Base-by-base conservation (phyloP, 352 stramenopile genomes). In the Globisporangium camurandrum region DNA sequence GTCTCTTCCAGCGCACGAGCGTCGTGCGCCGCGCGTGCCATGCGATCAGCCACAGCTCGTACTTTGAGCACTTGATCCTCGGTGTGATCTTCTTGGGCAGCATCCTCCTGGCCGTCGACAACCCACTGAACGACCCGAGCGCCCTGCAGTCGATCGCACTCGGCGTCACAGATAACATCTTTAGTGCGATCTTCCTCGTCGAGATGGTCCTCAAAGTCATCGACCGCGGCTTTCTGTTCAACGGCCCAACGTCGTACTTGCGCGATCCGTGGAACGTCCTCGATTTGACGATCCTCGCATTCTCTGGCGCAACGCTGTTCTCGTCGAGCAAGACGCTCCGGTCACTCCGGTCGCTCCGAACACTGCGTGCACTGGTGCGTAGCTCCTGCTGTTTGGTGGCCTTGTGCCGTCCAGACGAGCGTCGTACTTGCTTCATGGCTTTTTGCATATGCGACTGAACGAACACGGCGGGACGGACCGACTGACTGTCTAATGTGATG, bases 141-240 rank as follows among this genome's bases (percentile, higher is more conserved):
- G 68, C 59, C 2, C 51, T 30, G 11, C 46, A 69, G 22, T 73
- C 59, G 9, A 53, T 38, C 10, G 45, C 44, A 7, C 38, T 91
- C 0, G 38, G 33, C 5, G 61, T 55, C 12, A 57, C 73, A 11
- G 84, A 95, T 54, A 63, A 62, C 2, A 57, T 78, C 0, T 66
- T 91, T 26, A 85, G 65, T 0, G 22, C 43, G 2, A 43, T 92
- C 5, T 95, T 95, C 46, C 46, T 66, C 2, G 10, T 80, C 4
- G 84, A 95, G 47, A 86, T 91, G 64, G 14, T 75, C 10, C 48
- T 95, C 2, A 95, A 94, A 59, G 64, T 92, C 8, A 34, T 93
- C 39, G 71, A 81, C 17, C 36, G 67, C 8, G 83, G 83, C 0
- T 77, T 95, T 23, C 4, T 79, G 5, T 42, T 83, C 28, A 81